A percentile compares a stretch with the other conserved stretches of the same genome.
These are phyloP conservation scores for Suillus americanus DNA, from an alignment of 768 basidiomycete genomes.

Conservation along the genomic window DNA sequence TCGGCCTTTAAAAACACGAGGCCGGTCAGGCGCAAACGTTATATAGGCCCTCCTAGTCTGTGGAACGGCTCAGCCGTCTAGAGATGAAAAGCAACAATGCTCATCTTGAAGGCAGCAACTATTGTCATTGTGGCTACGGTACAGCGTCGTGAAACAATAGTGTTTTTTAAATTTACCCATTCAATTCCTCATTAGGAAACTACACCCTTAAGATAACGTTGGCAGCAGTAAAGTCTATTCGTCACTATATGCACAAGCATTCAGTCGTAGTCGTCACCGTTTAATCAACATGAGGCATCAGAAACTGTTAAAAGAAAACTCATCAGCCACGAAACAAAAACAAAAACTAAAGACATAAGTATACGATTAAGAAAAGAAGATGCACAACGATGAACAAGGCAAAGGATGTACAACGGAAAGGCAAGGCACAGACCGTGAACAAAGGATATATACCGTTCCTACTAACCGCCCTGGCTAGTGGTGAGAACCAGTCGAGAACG, in stretches of 20 bases:
- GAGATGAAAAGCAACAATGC: neutral
- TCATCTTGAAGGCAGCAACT: neutral
- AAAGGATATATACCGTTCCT: constrained; percentile 6
- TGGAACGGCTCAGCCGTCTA: constrained; percentile 10
- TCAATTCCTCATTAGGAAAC: neutral
- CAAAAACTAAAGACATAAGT: constrained; percentile 5
- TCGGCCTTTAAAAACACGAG: constrained; percentile 11
- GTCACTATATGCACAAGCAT: constrained; percentile 1
- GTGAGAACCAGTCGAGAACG: constrained; percentile 67
- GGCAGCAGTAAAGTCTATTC: neutral
- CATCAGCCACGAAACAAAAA: neutral
- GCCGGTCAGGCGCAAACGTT: constrained; percentile 1
- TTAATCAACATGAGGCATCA: neutral
- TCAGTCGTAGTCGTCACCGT: neutral
- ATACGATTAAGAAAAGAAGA: constrained; percentile 5
- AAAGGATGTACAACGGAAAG: constrained; percentile 8
- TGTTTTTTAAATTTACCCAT: neutral
- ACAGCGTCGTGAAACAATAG: constrained; percentile 9
- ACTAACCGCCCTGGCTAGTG: constrained; percentile 21
- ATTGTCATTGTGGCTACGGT: constrained; percentile 4
- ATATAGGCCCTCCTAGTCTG: neutral
- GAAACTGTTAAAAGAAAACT: constrained; percentile 2
- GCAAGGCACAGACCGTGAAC: neutral
- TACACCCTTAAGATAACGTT: neutral
- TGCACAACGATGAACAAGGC: constrained; percentile 8